Evolutionary conservation across 2,329 filamentous ascomycete species (phyloP).

Genomic region (Colletotrichum sp.): DNA sequence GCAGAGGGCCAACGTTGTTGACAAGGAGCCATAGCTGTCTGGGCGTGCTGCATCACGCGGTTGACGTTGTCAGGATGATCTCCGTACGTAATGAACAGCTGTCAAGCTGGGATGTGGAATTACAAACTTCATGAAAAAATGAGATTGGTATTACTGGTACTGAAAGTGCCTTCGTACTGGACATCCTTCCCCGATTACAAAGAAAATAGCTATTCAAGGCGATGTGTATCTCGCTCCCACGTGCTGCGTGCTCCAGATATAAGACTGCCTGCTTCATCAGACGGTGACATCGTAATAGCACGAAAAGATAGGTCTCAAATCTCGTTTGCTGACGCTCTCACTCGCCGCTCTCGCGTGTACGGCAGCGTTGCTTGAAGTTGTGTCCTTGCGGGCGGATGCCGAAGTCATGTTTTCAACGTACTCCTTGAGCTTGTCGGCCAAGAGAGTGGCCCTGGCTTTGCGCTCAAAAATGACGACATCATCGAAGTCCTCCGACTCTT

Average conservation of each 20-base stretch:
- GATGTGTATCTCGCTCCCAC: not conserved
- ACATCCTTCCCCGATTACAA: not conserved
- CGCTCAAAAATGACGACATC: constrained; percentile 27
- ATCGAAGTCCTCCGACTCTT: constrained; percentile 41
- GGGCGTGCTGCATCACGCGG: not conserved
- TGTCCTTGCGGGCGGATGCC: not conserved
- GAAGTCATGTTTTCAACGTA: constrained; percentile 10
- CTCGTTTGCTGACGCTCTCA: not conserved
- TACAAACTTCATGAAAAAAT: not conserved
- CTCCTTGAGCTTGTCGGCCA: constrained; percentile 15
- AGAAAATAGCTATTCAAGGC: not conserved
- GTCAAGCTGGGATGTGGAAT: not conserved
- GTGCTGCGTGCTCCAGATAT: not conserved
- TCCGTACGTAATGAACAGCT: not conserved
- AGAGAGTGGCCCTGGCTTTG: constrained; percentile 10
- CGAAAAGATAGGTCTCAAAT: constrained; percentile 18
- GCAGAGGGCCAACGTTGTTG: not conserved
- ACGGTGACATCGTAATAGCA: constrained; percentile 20
- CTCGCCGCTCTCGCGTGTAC: not conserved
- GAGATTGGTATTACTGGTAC: not conserved
- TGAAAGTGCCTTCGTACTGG: not conserved
- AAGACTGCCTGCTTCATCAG: not conserved
- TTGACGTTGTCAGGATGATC: not conserved
- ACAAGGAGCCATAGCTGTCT: not conserved
- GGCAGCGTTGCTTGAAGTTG: not conserved